Percentiles rank a stretch among this genome's conserved stretches.
Conservation (phyloP, 176 grass and related monocot genomes). For the Oryza glaberrima region DNA sequence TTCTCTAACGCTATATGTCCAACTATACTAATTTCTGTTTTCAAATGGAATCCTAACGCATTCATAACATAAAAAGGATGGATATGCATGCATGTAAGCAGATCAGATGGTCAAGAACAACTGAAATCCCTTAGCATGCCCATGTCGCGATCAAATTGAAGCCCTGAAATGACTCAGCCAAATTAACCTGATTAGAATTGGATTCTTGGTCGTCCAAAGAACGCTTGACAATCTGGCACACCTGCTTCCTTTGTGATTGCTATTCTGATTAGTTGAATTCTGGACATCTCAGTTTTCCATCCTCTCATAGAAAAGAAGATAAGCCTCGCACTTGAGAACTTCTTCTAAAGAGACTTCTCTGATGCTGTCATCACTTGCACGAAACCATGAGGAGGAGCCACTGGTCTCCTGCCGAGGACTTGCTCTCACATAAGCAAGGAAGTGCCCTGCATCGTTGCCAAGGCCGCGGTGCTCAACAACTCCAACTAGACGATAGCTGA, state of each 20-base stretch:
- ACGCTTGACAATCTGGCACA: neutral
- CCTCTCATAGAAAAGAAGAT: constrained; percentile 89
- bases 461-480: constrained; percentile 47
- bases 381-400: constrained; percentile 57
- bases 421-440: constrained; percentile 63
- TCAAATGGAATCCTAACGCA: neutral
- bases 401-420: neutral
- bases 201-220: neutral
- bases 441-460: constrained; percentile 36
- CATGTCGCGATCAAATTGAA: constrained; percentile 18
- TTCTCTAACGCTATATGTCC: neutral
- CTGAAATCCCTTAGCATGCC: neutral
- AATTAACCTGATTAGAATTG: constrained; percentile 10
- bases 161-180: neutral
- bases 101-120: neutral
- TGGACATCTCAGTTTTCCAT: constrained; percentile 29
- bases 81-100: neutral
- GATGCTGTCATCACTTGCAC: constrained; percentile 50
- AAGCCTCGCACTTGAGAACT: constrained; percentile 64
- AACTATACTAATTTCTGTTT: neutral
- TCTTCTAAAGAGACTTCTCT: constrained; percentile 59
- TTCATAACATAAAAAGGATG: neutral
- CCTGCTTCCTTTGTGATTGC: neutral
- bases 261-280: neutral
- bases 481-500: constrained; percentile 48